phyloP scores from a whole-genome alignment of 208 protist genomes.

The Wallacemonas sp. region DNA sequence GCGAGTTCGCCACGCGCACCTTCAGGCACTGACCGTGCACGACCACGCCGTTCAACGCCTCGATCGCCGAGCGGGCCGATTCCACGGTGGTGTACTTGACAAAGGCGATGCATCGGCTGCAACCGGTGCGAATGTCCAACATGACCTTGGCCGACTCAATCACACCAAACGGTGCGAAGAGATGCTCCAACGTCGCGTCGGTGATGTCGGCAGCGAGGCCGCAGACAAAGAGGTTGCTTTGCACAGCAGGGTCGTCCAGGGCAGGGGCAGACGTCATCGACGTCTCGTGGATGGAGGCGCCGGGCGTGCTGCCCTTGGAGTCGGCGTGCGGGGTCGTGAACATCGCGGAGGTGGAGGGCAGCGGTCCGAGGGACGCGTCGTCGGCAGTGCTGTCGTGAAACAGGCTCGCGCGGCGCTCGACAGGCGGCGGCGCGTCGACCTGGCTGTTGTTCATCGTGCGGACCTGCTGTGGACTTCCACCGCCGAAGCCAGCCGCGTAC shows the following conservation, averaged over 20 bases:
- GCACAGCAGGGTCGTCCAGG: slow-evolving; percentile 39
- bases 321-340: no score
- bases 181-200: slow-evolving; percentile 43
- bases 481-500: not conserved
- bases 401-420: no score
- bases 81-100: slow-evolving; percentile 62
- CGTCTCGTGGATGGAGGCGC: no score
- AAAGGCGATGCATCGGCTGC: slow-evolving; percentile 74
- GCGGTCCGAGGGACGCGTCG: no score
- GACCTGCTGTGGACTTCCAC: no score
- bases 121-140: slow-evolving; percentile 79
- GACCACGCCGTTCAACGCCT: slow-evolving; percentile 40
- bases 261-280: no score
- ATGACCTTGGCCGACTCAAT: slow-evolving; percentile 86
- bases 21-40: slow-evolving; percentile 40
- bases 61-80: slow-evolving; percentile 44
- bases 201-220: slow-evolving; percentile 41
- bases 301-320: no score
- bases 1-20: slow-evolving; percentile 66
- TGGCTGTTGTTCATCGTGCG: no score
- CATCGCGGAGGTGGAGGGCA: no score
- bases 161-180: slow-evolving; percentile 51
- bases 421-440: no score
- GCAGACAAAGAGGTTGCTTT: slow-evolving; percentile 82
- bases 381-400: no score